phyloP scores from a whole-genome alignment of 306 rosid genomes.

The Cucurbita argyrosperma region DNA sequence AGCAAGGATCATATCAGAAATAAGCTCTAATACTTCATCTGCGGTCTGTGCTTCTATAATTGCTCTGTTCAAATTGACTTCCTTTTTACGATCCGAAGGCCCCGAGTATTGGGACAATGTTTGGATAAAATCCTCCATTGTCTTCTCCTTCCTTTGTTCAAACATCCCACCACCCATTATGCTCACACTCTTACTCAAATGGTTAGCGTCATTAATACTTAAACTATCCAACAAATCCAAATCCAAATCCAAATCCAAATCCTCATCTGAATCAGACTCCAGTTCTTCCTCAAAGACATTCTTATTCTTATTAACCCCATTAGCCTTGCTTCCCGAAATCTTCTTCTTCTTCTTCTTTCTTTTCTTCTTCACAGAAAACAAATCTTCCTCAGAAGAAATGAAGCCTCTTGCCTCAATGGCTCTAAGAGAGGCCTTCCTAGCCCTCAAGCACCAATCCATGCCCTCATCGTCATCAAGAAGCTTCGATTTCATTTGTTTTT shows the following conservation, averaged over 20 bases:
- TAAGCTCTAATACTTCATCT: conserved; percentile 62
- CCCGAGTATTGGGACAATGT: conserved; percentile 68
- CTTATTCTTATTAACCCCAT: conserved; percentile 22
- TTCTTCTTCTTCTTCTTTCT: conserved; percentile 28
- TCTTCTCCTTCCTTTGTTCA: conserved; percentile 41
- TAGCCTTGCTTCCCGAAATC: conserved; percentile 21
- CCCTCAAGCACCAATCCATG: conserved; percentile 85
- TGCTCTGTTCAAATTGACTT: conserved; percentile 55
- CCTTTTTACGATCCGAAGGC: conserved; percentile 65
- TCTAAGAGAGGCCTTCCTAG: conserved; percentile 56
- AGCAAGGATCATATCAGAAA: conserved; percentile 54
- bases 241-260: conserved; percentile 16
- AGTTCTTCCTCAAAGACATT: conserved; percentile 22
- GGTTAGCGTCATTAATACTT: conserved; percentile 12
- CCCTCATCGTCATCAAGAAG: conserved; percentile 43
- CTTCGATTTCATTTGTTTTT: conserved; percentile 24
- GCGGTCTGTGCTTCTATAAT: conserved; percentile 73
- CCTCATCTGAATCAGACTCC: conserved; percentile 13
- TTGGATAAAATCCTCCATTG: conserved; percentile 42
- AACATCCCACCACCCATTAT: conserved; percentile 47
- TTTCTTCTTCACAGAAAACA: conserved; percentile 41
- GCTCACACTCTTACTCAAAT: conserved; percentile 37
- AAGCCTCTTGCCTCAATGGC: conserved; percentile 57
- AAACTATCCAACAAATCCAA: conserved; percentile 9
- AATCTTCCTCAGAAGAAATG: conserved; percentile 36